phyloP scores from a whole-genome alignment of 306 rosid genomes.

The Canavalia ensiformis region DNA sequence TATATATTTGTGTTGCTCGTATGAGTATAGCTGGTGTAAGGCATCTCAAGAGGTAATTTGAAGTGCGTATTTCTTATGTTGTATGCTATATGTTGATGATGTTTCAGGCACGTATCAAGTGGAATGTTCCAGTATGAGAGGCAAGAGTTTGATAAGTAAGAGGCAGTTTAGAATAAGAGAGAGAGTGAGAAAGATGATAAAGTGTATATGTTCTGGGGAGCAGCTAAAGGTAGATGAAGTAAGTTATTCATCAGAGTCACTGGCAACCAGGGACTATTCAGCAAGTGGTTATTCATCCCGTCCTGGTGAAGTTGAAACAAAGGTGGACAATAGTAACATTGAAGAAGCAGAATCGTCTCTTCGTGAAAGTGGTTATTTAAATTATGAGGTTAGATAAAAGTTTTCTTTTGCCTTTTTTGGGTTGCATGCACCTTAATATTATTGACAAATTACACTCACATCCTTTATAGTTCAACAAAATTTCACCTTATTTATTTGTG shows the following conservation, averaged over 20 bases:
- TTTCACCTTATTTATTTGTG: too few relatives aligned
- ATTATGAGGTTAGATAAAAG: slow-evolving; percentile 79
- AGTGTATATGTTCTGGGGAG: slow-evolving; percentile 80
- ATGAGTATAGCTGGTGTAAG: not conserved
- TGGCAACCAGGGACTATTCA: slow-evolving; percentile 93
- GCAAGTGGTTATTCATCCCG: slow-evolving; percentile 86
- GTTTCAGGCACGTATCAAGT: slow-evolving; percentile 52
- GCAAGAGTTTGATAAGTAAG: slow-evolving; percentile 61
- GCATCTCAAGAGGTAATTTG: slow-evolving; percentile 22
- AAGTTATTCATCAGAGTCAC: slow-evolving; percentile 79
- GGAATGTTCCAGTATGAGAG: slow-evolving; percentile 72
- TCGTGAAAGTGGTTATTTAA: slow-evolving; percentile 92
- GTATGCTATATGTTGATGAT: slow-evolving; percentile 38
- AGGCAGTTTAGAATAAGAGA: slow-evolving; percentile 50
- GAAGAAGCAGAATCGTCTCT: slow-evolving; percentile 96
- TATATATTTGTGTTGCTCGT: not conserved
- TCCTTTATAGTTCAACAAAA: too few relatives aligned
- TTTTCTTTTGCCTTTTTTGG: slow-evolving; percentile 23
- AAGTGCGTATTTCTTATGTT: slow-evolving; percentile 33
- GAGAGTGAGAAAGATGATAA: slow-evolving; percentile 70
- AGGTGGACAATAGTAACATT: slow-evolving; percentile 79
- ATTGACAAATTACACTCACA: too few relatives aligned
- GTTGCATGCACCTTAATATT: not conserved
- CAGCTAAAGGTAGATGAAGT: slow-evolving; percentile 67
- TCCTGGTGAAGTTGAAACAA: slow-evolving; percentile 77